phyloP scores from a whole-genome alignment of 2,329 filamentous ascomycete genomes.

The Ophiostoma angusticollis region DNA sequence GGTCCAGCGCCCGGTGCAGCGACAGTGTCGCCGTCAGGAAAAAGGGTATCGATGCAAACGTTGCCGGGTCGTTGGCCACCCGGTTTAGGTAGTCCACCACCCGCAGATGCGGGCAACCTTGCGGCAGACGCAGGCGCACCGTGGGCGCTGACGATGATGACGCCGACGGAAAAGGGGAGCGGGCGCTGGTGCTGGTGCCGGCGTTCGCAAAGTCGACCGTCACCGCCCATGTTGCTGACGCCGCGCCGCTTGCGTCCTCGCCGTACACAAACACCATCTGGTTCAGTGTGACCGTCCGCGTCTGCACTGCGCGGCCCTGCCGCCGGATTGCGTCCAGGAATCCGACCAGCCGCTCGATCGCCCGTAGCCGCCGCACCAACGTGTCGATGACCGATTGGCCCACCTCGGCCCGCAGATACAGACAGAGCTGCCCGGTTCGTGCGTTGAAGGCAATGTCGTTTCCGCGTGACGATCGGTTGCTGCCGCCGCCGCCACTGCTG shows the following conservation, averaged over 20 bases:
- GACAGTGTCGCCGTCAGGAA: constrained; percentile 50
- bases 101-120: constrained; percentile 54
- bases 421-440: constrained; percentile 46
- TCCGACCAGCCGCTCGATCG: constrained; percentile 56
- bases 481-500: constrained; percentile 31
- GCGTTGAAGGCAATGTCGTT: constrained; percentile 50
- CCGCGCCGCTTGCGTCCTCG: constrained; percentile 2
- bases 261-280: constrained; percentile 59
- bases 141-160: constrained; percentile 35
- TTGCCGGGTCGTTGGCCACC: constrained; percentile 41
- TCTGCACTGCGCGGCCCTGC: constrained; percentile 40
- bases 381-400: constrained; percentile 45
- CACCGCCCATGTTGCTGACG: constrained; percentile 4
- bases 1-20: constrained; percentile 47
- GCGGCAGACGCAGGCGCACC: constrained; percentile 47
- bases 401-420: constrained; percentile 45
- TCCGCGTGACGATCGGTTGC: no score
- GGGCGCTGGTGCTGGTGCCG: not conserved
- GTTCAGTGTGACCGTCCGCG: constrained; percentile 46
- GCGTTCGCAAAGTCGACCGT: not conserved
- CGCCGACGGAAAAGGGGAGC: constrained; percentile 44
- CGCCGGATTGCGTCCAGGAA: constrained; percentile 54
- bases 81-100: constrained; percentile 45
- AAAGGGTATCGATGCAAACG: constrained; percentile 38
- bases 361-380: constrained; percentile 48